Conservation (phyloP, 139 green algal species). For the Auxenochlorella protothecoides region DNA sequence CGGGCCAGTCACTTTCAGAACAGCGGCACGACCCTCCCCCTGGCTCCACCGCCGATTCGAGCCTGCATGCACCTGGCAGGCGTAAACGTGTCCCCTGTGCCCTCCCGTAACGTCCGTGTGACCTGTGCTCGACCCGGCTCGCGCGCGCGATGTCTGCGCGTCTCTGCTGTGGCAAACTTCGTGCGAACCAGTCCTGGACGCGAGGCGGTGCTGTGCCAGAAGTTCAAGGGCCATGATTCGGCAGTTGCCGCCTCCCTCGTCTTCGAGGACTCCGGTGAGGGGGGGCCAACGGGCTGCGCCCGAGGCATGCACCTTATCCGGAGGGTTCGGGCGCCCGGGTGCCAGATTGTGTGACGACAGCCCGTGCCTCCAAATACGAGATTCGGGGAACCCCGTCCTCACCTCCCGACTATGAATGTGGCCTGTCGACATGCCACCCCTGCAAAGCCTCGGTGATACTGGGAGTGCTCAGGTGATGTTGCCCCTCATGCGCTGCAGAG, state of each 20-base stretch:
- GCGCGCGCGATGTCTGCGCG: neutral
- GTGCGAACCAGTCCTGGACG: neutral
- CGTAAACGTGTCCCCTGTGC: too few species aligned
- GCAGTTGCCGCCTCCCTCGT: slow-evolving; percentile 30
- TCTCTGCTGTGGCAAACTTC: slow-evolving; percentile 9
- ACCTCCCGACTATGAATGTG: too few species aligned
- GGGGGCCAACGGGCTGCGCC: neutral
- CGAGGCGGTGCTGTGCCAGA: slow-evolving; percentile 32
- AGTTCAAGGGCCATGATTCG: slow-evolving; percentile 34
- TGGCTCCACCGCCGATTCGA: too few species aligned
- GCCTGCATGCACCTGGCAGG: too few species aligned
- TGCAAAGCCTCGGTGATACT: neutral
- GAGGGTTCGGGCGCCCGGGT: too few species aligned
- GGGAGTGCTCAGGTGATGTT: neutral
- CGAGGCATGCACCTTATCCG: neutral
- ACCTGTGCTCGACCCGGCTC: too few species aligned
- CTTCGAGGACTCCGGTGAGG: slow-evolving; percentile 21
- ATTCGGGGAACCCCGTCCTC: too few species aligned
- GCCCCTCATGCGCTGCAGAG: slow-evolving; percentile 6
- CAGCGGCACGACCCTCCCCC: too few species aligned
- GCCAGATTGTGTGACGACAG: too few species aligned
- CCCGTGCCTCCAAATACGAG: too few species aligned
- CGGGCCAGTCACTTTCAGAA: too few species aligned
- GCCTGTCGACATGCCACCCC: neutral
- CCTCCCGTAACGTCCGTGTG: too few species aligned